Base-by-base conservation (phyloP, 768 basidiomycete genomes). In the Termitomyces sp. region DNA sequence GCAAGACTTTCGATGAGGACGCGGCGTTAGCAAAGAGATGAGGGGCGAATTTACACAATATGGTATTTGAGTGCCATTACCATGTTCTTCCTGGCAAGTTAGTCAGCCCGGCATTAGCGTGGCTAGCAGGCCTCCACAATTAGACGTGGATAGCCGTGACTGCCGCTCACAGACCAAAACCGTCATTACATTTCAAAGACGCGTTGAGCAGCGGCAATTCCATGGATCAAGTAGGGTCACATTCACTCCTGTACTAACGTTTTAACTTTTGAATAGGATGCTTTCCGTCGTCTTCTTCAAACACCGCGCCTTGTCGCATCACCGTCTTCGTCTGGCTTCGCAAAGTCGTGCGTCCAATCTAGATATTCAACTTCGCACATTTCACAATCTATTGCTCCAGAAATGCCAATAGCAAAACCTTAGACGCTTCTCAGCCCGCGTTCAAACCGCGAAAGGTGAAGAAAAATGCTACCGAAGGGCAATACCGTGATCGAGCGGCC, bases 371-470 rank as follows among this genome's bases (percentile, higher is more conserved):
- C 30, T 26, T n/a, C 37, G 8, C 48, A 38, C 7, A 38, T 50
- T 37, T 40, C 24, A 38, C 12, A 17, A 49, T 32, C 53, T 53
- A 57, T 51, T 45, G 41, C 21, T 35, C 61, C 64, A 63, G 58
- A 60, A 64, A 60, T 63, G 81, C 80, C 54, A 82, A 81, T 65
- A 68, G 73, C 3, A 66, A 52, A 26, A 26, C 14, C 4, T 11
- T 78, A 21, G 73, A 77, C 52, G 65, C 81, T 12, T 76, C 81
- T 1, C 73, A 84, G 56, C 81, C 88, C 19, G 77, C 80, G 0
- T 93, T 94, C 69, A 91, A 91, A 63, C 92, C 92, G 11, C 78
- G 92, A 48, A 90, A 87, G 62, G 75, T 92, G 40, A 90, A 85
- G 71, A 85, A 85, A 26, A 45, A 50, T 66, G 57, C 66, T 7